Conservation (phyloP, 1,284 basidiomycete genomes). For the Naganishia liquefaciens region DNA sequence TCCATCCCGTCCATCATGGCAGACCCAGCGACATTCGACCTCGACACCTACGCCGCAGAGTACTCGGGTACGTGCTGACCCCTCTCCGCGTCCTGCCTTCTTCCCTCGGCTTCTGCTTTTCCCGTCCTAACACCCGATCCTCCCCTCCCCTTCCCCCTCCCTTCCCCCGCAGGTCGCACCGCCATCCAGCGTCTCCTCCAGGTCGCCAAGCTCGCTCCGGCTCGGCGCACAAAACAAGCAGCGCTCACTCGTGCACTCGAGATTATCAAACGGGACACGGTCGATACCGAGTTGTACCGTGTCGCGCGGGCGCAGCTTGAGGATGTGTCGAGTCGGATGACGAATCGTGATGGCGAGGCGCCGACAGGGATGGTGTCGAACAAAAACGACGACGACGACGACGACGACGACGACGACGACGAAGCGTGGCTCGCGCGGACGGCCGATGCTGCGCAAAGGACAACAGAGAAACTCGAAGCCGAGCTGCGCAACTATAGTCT, state of each 20-base stretch:
- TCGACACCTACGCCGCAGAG: slow-evolving; percentile 29
- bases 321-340: not conserved
- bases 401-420: slow-evolving; percentile 10
- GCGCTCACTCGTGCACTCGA: slow-evolving; percentile 23
- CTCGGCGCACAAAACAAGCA: not conserved
- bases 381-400: not conserved
- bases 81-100: not conserved
- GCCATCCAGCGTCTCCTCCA: slow-evolving; percentile 27
- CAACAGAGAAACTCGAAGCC: slow-evolving; percentile 27
- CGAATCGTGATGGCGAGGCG: not conserved
- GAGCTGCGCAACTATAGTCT: slow-evolving; percentile 31
- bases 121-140: not conserved
- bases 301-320: not conserved
- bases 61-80: slow-evolving; percentile 26
- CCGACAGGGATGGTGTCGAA: not conserved
- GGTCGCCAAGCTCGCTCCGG: not conserved
- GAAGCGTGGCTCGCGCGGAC: slow-evolving; percentile 12
- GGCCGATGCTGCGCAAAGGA: not conserved
- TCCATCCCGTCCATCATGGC: not conserved
- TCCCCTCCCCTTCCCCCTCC: not conserved
- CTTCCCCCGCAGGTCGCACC: slow-evolving; percentile 29
- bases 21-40: slow-evolving; percentile 9
- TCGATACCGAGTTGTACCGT: slow-evolving; percentile 28
- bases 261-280: slow-evolving; percentile 29
- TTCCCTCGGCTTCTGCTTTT: not conserved